Conservation (phyloP, 805 yeast genomes). For the Cyberlindnera saturnus region DNA sequence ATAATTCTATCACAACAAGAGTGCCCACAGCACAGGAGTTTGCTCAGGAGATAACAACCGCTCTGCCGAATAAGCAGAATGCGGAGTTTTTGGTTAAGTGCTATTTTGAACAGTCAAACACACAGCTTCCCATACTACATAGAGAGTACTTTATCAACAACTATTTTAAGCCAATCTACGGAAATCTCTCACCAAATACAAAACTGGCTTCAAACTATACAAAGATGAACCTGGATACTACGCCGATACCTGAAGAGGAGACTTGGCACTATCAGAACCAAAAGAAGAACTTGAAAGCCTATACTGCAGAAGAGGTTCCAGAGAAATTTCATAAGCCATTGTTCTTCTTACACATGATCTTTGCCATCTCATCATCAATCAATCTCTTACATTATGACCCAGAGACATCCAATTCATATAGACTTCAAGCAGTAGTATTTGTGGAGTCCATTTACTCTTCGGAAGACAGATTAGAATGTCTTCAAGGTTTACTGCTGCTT, state of each 20-base stretch:
- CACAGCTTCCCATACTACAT: constrained; percentile 81
- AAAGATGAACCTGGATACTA: constrained; percentile 33
- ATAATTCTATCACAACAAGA: constrained; percentile 23
- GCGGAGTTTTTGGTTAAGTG: constrained; percentile 62
- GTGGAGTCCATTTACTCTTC: constrained; percentile 53
- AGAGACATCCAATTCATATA: constrained; percentile 62
- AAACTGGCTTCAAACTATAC: constrained; percentile 57
- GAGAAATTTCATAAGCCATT: constrained; percentile 43
- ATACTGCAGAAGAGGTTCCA: constrained; percentile 34
- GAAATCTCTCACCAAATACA: constrained; percentile 46
- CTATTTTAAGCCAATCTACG: constrained; percentile 77
- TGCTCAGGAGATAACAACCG: constrained; percentile 29
- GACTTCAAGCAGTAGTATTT: constrained; percentile 55
- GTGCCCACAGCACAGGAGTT: constrained; percentile 18
- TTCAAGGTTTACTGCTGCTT: constrained; percentile 65
- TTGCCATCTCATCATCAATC: constrained; percentile 76
- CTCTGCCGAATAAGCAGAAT: constrained; percentile 59
- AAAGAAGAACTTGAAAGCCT: constrained; percentile 1
- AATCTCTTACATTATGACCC: constrained; percentile 63
- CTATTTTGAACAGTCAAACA: constrained; percentile 73
- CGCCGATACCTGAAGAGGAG: constrained; percentile 23
- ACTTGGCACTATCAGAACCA: constrained; percentile 45
- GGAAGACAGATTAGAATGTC: constrained; percentile 57
- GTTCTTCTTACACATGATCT: constrained; percentile 68
- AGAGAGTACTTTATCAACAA: constrained; percentile 65